Evolutionary conservation across 2,329 filamentous ascomycete species (phyloP).

Genomic region (Salinomyces thailandicus): DNA sequence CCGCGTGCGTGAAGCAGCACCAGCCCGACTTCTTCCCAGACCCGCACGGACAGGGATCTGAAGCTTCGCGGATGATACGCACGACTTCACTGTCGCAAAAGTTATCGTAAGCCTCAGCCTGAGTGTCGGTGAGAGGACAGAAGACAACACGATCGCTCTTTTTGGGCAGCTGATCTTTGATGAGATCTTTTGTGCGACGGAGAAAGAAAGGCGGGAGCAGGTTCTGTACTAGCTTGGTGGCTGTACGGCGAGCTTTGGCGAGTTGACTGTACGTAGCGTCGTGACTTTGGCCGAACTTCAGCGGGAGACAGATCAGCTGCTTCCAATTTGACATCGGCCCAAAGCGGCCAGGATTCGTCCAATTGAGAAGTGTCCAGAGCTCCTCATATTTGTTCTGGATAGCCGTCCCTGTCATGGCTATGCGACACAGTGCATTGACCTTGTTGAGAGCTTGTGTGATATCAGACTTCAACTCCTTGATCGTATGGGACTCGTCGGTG

Average conservation of each 20-base stretch:
- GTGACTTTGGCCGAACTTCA: conserved; percentile 83
- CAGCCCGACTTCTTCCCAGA: conserved; percentile 64
- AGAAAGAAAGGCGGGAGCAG: conserved; percentile 84
- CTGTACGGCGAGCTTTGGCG: conserved; percentile 68
- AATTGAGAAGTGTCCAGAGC: conserved; percentile 90
- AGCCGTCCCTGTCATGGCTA: conserved; percentile 87
- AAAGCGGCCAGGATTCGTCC: conserved; percentile 75
- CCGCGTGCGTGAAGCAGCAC: conserved; percentile 59
- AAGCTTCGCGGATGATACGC: conserved; percentile 55
- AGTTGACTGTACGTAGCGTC: conserved; percentile 78
- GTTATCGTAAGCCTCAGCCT: conserved; percentile 72
- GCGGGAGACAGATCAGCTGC: conserved; percentile 61
- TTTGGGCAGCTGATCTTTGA: conserved; percentile 84
- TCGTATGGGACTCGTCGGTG: conserved; percentile 82
- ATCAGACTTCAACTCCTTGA: conserved; percentile 70
- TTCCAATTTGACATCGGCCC: conserved; percentile 67
- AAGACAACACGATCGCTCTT: conserved; percentile 94
- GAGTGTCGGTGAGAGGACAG: conserved; percentile 74
- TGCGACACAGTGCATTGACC: conserved; percentile 81
- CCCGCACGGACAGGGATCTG: conserved; percentile 58
- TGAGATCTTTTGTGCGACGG: conserved; percentile 83
- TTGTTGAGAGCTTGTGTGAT: conserved; percentile 81
- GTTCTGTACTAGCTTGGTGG: conserved; percentile 74
- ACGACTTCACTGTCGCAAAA: conserved; percentile 66
- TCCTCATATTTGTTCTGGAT: conserved; percentile 98